These are phyloP conservation scores for Setomelanomma holmii DNA, from an alignment of 2,329 filamentous ascomycete genomes.

Conservation along the genomic window DNA sequence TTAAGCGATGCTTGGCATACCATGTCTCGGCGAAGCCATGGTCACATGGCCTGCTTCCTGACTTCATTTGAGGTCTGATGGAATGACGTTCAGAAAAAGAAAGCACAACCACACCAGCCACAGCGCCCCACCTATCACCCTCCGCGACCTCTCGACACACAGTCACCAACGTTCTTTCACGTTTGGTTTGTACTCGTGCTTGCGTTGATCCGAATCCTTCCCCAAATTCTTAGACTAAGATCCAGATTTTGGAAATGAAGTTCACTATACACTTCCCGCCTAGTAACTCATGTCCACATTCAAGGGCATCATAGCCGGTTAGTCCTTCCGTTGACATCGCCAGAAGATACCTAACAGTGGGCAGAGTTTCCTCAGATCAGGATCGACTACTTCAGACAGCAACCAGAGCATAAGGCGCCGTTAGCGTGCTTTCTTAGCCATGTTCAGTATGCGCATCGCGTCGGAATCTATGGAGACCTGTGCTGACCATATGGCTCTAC, in stretches of 20 bases:
- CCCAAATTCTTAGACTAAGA: too few relatives aligned
- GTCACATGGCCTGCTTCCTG: neutral
- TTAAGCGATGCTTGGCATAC: too few relatives aligned
- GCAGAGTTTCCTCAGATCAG: conserved; percentile 80
- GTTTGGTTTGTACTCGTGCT: too few relatives aligned
- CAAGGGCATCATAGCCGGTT: conserved; percentile 41
- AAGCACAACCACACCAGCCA: neutral
- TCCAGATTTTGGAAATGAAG: conserved; percentile 9
- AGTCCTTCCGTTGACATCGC: neutral
- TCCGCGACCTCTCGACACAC: too few relatives aligned
- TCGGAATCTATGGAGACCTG: too few relatives aligned
- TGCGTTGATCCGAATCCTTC: too few relatives aligned
- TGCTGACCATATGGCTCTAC: neutral
- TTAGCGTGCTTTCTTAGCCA: conserved; percentile 90
- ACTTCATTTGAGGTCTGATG: neutral
- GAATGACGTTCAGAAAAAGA: neutral
- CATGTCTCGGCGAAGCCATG: too few relatives aligned
- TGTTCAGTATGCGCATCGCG: conserved; percentile 63
- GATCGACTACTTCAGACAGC: conserved; percentile 80
- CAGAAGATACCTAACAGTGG: conserved; percentile 3
- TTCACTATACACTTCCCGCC: neutral
- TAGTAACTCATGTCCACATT: conserved; percentile 42
- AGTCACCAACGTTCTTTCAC: neutral
- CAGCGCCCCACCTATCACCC: conserved; percentile 1
- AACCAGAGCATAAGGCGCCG: conserved; percentile 64